These are phyloP conservation scores for Selaginella tamariscina DNA, from an alignment of 75 land plant genomes.

Conservation along the genomic window DNA sequence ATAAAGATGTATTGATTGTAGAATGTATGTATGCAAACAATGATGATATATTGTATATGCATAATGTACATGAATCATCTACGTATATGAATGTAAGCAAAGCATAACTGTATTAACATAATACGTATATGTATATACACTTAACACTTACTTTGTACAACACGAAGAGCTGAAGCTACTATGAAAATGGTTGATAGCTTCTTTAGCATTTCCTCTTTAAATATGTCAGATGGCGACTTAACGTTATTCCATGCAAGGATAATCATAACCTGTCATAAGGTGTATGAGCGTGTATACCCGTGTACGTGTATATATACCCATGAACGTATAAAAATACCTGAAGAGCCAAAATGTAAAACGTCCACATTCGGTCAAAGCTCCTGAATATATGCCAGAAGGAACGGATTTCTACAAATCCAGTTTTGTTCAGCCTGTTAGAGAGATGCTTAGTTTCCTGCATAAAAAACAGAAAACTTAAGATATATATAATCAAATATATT, in stretches of 20 bases:
- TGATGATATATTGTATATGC: too few relatives aligned
- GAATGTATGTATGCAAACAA: too few relatives aligned
- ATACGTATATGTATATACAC: too few relatives aligned
- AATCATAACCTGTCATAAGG: conserved; percentile 4
- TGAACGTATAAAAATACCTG: conserved; percentile 40
- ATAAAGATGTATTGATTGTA: too few relatives aligned
- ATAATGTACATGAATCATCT: too few relatives aligned
- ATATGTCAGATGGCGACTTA: not conserved
- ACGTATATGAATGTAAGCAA: too few relatives aligned
- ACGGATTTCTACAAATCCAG: conserved; percentile 75
- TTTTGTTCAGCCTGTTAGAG: conserved; percentile 28
- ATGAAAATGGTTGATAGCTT: not conserved
- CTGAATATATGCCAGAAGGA: conserved; percentile 94
- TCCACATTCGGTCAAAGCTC: conserved; percentile 98
- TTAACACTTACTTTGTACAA: not conserved
- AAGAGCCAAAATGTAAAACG: conserved; percentile 72
- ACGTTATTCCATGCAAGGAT: not conserved
- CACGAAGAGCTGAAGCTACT: not conserved
- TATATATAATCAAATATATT: too few relatives aligned
- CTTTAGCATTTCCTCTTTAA: not conserved
- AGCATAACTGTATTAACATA: too few relatives aligned
- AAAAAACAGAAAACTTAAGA: too few relatives aligned
- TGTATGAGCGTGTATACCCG: too few relatives aligned
- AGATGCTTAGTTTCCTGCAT: not conserved
- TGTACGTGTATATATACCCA: not conserved